phyloP scores from a whole-genome alignment of 2,329 filamentous ascomycete species.

The Aspergillus oerlinghausenensis region DNA sequence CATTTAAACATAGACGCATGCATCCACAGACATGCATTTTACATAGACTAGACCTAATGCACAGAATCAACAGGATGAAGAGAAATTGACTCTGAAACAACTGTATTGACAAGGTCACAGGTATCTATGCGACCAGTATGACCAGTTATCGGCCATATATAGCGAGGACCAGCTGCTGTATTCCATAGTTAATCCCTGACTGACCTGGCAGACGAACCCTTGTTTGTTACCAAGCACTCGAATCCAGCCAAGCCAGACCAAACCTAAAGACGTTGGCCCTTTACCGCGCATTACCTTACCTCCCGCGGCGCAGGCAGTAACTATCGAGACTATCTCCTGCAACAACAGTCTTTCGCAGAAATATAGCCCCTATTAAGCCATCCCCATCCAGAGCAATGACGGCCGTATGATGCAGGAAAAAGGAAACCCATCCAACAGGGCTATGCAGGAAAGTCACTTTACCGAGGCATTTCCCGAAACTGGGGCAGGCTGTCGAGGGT shows the following conservation, averaged over 20 bases:
- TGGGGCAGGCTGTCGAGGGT: not conserved
- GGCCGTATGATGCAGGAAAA: not conserved
- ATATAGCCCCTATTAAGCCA: not conserved
- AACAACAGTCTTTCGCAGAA: not conserved
- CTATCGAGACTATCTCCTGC: not conserved
- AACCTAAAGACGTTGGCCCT: not conserved
- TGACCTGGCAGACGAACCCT: not conserved
- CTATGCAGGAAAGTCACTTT: not conserved
- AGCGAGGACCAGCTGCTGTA: not conserved
- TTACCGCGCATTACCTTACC: not conserved
- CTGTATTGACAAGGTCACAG: too few relatives aligned
- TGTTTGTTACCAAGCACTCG: not conserved
- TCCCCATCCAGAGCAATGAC: not conserved
- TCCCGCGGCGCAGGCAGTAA: not conserved
- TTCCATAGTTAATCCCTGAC: too few relatives aligned
- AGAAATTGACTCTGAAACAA: not conserved
- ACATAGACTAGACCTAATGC: not conserved
- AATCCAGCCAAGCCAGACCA: not conserved
- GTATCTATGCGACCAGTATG: not conserved
- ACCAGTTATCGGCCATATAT: not conserved
- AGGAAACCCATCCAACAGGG: too few relatives aligned
- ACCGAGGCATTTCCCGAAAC: not conserved
- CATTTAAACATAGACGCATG: not conserved
- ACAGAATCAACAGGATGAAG: not conserved
- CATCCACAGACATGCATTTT: not conserved